These are phyloP conservation scores for Teratosphaeria gauchensis DNA, from an alignment of 2,329 filamentous ascomycete species.

Conservation along the genomic window DNA sequence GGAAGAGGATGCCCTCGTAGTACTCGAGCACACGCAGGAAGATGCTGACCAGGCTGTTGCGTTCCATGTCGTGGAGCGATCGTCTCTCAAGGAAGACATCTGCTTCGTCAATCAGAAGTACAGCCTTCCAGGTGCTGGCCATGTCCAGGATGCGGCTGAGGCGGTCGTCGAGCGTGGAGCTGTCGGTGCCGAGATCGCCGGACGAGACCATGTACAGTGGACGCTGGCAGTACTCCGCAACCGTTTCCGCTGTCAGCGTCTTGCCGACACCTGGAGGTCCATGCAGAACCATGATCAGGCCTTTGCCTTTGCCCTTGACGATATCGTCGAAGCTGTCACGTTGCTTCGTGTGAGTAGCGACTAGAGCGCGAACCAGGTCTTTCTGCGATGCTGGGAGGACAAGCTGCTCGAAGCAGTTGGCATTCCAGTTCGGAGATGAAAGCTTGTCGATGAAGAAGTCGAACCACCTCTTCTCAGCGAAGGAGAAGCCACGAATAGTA, in stretches of 20 bases:
- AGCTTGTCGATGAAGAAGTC: constrained; percentile 28
- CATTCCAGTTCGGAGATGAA: constrained; percentile 20
- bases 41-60: constrained; percentile 62
- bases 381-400: constrained; percentile 24
- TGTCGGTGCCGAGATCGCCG: constrained; percentile 29
- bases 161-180: constrained; percentile 35
- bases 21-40: constrained; percentile 29
- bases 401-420: constrained; percentile 23
- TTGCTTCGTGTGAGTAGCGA: constrained; percentile 21
- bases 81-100: constrained; percentile 76
- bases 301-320: constrained; percentile 30
- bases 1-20: constrained; percentile 36
- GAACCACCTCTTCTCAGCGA: constrained; percentile 27
- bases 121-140: constrained; percentile 77
- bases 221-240: constrained; percentile 27
- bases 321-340: constrained; percentile 21
- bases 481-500: constrained; percentile 24
- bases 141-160: constrained; percentile 59
- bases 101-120: constrained; percentile 75
- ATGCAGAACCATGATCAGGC: constrained; percentile 29
- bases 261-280: constrained; percentile 33
- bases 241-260: constrained; percentile 31
- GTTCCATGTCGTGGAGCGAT: constrained; percentile 69
- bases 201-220: constrained; percentile 34
- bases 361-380: constrained; percentile 24